Base-by-base conservation (phyloP, 805 yeast genomes). In the Pichia cabralensis region DNA sequence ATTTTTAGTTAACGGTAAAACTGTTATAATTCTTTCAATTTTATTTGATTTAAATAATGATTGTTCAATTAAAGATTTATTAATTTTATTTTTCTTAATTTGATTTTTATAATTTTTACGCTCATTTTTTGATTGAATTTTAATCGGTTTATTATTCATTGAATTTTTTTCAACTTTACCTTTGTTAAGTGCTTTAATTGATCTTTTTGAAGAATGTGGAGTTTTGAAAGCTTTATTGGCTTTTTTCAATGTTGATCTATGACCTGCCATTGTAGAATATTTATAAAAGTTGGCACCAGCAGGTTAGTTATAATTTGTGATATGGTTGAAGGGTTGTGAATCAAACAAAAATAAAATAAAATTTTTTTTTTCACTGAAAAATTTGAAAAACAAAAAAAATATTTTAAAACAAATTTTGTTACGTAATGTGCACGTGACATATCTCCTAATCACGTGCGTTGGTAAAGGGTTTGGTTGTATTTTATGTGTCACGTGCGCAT, bases 141-240 rank as follows among this genome's bases (percentile, higher is more conserved):
- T 64, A 17, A 58, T 42, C 19, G 63, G 50, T 41, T 63, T 64
- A 33, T 64, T 54, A 16, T 54, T 43, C 22, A 58, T 42, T 26
- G 62, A 51, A 15, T 50, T 40, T 48, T 79, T 81, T 52, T 88
- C 97, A 23, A 89, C 83, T 56, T 85, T 88, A 41, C 97, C 97
- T 52, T 81, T 88, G 48, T 64, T 65, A 39, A 74, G 65, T 44
- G 84, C 82, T 53, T 86, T 94, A 49, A 89, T 58, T 23, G 86
- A 74, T 40, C 95, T 81, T 53, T 92, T 92, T 11, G 94, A 74
- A 15, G 95, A 73, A 64, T 92, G 98, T 53, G 78, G 81, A 3
- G 95, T 74, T 55, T 92, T 94, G 69, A 85, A 94, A 8, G 88
- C 71, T 62, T 92, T 92, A 50, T 89, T 95, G 31, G 76, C 76